Evolutionary conservation across 352 stramenopile genomes (phyloP).

Genomic region (Pythium oligandrum): DNA sequence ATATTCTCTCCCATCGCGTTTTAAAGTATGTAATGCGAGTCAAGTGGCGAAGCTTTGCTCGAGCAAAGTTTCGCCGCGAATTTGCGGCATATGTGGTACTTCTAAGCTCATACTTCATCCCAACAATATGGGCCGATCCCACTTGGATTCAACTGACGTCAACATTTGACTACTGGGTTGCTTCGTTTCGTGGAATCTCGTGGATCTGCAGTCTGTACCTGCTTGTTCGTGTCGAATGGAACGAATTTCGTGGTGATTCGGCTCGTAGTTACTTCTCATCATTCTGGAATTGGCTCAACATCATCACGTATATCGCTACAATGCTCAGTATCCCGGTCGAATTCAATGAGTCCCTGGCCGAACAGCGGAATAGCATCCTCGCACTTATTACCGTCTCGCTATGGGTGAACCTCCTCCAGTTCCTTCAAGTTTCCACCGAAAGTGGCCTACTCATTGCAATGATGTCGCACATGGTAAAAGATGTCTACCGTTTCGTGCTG

Average conservation of each 20-base stretch:
- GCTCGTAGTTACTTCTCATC: conserved; percentile 44
- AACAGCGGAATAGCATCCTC: conserved; percentile 41
- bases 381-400: conserved; percentile 56
- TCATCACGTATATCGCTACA: conserved; percentile 37
- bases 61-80: conserved; percentile 42
- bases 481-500: conserved; percentile 64
- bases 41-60: conserved; percentile 64
- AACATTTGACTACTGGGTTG: conserved; percentile 41
- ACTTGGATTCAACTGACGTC: conserved; percentile 39
- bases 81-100: conserved; percentile 43
- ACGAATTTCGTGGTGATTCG: conserved; percentile 38
- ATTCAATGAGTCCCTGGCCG: conserved; percentile 18
- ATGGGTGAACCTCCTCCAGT: conserved; percentile 68
- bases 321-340: conserved; percentile 51
- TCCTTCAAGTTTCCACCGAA: conserved; percentile 53
- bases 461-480: conserved; percentile 71
- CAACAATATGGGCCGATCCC: conserved; percentile 48
- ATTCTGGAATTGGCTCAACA: conserved; percentile 60
- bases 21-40: conserved; percentile 43
- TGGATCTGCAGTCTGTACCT: conserved; percentile 54
- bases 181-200: conserved; percentile 27
- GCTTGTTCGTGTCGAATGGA: conserved; percentile 41
- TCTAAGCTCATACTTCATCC: conserved; percentile 48
- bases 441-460: conserved; percentile 68
- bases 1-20: conserved; percentile 49